Conservation (phyloP, 2,329 filamentous ascomycete species). For the Periconia macrospinosa region DNA sequence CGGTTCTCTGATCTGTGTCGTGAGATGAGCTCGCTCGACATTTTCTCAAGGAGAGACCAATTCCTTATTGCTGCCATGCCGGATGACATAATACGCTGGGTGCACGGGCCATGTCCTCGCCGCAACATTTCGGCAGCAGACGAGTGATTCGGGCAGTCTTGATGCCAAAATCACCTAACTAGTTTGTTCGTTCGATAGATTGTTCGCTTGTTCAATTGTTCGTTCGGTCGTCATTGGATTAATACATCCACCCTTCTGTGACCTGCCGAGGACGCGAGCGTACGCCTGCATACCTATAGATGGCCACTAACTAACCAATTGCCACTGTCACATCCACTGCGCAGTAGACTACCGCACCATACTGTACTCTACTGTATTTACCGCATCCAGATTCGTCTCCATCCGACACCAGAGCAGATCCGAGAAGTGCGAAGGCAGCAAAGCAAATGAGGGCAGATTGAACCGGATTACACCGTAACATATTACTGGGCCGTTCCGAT, state of each 20-base stretch:
- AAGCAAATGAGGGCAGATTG: too few species aligned
- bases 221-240: background rate
- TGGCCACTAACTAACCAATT: background rate
- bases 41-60: slow-evolving; percentile 24
- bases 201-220: too few species aligned
- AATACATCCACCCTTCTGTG: too few species aligned
- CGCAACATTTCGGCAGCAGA: background rate
- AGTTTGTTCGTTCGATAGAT: too few species aligned
- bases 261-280: background rate
- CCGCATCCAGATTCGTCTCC: background rate
- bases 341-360: background rate
- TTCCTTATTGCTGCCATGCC: background rate
- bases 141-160: too few species aligned
- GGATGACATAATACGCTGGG: slow-evolving; percentile 31
- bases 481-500: background rate
- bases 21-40: slow-evolving; percentile 14
- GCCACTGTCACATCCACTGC: background rate
- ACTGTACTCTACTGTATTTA: background rate
- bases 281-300: background rate
- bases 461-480: background rate
- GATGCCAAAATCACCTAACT: too few species aligned
- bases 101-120: slow-evolving; percentile 10
- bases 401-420: background rate
- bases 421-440: background rate
- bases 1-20: slow-evolving; percentile 3